Evolutionary conservation across 768 basidiomycete species (phyloP).

Genomic region (Lentinula boryana): DNA sequence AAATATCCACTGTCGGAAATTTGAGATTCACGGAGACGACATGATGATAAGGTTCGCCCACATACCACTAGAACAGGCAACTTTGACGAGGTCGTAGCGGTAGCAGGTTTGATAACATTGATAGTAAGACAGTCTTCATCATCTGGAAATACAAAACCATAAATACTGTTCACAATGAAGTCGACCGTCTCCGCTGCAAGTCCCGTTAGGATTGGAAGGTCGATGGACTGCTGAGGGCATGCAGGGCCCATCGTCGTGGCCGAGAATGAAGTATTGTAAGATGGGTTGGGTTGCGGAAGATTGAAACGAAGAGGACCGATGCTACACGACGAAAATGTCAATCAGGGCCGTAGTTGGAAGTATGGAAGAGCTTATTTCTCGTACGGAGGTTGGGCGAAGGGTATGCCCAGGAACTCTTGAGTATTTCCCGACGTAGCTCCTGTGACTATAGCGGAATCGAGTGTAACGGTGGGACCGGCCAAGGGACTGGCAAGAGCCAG

Average conservation of each 20-base stretch:
- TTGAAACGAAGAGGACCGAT: slow-evolving; percentile 34
- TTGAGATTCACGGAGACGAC: background rate
- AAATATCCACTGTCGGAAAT: slow-evolving; percentile 39
- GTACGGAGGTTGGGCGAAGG: slow-evolving; percentile 51
- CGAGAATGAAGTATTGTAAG: slow-evolving; percentile 28
- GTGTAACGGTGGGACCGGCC: slow-evolving; percentile 25
- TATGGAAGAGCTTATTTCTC: slow-evolving; percentile 9
- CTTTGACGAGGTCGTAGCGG: slow-evolving; percentile 31
- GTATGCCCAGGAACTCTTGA: slow-evolving; percentile 44
- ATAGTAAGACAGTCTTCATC: slow-evolving; percentile 30
- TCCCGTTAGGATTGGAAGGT: slow-evolving; percentile 28
- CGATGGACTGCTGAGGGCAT: slow-evolving; percentile 40
- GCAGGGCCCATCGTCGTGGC: slow-evolving; percentile 36
- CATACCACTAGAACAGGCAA: slow-evolving; percentile 51
- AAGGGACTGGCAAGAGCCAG: background rate
- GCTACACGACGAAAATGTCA: slow-evolving; percentile 11
- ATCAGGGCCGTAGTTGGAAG: background rate
- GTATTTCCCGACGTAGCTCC: slow-evolving; percentile 28
- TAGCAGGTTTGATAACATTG: slow-evolving; percentile 43
- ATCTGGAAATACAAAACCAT: slow-evolving; percentile 7
- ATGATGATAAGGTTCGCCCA: background rate
- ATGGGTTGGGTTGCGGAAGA: slow-evolving; percentile 29
- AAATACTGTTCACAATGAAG: slow-evolving; percentile 8
- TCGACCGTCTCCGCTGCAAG: slow-evolving; percentile 27
- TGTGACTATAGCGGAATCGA: slow-evolving; percentile 38